Percentiles rank a stretch among this genome's conserved stretches.
These are phyloP conservation scores for Fraxinus dipetala DNA, from an alignment of 305 asterid species.

Conservation along the genomic window DNA sequence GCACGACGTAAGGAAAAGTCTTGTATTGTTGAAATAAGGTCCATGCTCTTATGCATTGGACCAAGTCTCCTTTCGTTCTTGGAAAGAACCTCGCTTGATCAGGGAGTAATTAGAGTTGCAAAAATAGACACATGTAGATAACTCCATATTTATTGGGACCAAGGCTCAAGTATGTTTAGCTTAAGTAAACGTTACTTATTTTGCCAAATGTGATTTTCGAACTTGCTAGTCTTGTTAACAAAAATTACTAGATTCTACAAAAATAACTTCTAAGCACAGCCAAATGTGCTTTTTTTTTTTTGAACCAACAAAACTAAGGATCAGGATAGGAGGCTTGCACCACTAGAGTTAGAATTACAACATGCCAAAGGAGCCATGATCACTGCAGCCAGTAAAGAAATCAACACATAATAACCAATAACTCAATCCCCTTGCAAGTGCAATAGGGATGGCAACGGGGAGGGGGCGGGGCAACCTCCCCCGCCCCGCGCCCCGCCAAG, in stretches of 20 bases:
- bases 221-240: not conserved
- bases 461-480: too few species aligned
- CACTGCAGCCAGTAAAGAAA: not conserved
- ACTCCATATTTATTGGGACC: not conserved
- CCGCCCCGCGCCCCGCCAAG: too few species aligned
- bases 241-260: not conserved
- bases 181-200: not conserved
- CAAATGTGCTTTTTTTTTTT: not conserved
- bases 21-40: not conserved
- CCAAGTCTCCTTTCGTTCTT: not conserved
- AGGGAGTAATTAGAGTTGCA: not conserved
- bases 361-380: not conserved
- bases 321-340: not conserved
- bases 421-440: slow-evolving; percentile 3
- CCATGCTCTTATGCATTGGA: not conserved
- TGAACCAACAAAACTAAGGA: not conserved
- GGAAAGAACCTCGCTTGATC: not conserved
- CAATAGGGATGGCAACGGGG: not conserved
- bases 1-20: not conserved
- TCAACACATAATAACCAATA: not conserved
- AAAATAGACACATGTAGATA: not conserved
- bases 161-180: not conserved
- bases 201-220: not conserved
- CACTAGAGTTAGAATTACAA: not conserved
- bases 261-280: not conserved